Base-by-base conservation (phyloP, 176 grass and related monocot genomes). In the Aegilops umbellulata region DNA sequence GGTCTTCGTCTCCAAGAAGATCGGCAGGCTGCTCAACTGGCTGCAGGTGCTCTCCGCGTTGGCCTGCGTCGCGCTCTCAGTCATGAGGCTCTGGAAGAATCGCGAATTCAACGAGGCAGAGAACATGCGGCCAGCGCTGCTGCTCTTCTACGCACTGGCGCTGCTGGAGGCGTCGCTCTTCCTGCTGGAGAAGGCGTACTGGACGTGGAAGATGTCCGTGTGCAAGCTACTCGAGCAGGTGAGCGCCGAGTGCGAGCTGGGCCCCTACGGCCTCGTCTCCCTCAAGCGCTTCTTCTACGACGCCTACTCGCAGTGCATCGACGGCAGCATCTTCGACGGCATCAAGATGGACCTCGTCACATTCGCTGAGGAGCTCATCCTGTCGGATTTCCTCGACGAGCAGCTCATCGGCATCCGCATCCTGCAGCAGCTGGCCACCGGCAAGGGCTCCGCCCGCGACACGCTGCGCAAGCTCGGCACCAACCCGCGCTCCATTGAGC, bases 261-360 rank as follows among this genome's bases (percentile, higher is more conserved):
- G 88, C 55, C 10, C 65, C 0, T 81, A 86, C 77, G 92, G 92
- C 2, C 64, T 83, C 35, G 81, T 92, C 17, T 89, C 84, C 1
- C 85, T 95, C 67, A 90, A 5, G 74, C 87, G 85, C 31, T 95
- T 95, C 86, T 95, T 95, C 82, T 92, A 95, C 39, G 88, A 89
- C 49, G 88, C 90, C 76, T 92, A 92, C 86, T 95, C 90, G 4
- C 88, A 81, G n/a, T 92, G 90, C 85, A 34, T 92, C 71, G 23
- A 35, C 0, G 88, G 88, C 0, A 90, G 88, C 85, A 92, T 95
- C 71, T 95, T 95, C 61, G 90, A 95, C 26, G 88, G 93, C 62
- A 81, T 95, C 82, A 95, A 82, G 82, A 92, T 95, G 93, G 93
- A 95, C 81, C 90, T 95, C 17, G 73, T 95, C 85, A 65, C 83